Evolutionary conservation across 2,329 filamentous ascomycete species (phyloP).

Genomic region (Hypoxylon rubiginosum): DNA sequence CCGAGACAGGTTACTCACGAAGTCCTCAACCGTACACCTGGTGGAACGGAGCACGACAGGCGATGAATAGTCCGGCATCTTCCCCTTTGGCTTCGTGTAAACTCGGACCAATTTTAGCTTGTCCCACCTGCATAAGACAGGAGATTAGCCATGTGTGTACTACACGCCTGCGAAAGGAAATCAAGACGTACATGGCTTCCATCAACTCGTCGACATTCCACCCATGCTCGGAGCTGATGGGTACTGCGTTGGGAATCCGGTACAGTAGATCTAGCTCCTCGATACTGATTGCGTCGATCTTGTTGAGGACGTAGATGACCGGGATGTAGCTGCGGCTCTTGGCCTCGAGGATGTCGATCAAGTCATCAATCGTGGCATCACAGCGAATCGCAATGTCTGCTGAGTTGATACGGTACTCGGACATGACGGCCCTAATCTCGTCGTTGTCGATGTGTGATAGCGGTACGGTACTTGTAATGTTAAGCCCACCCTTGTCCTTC

Average conservation of each 20-base stretch:
- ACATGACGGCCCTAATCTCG: conserved; percentile 98
- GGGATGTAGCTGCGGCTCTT: conserved; percentile 97
- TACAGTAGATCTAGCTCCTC: conserved; percentile 97
- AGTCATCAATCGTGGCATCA: conserved; percentile 95
- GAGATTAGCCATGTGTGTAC: conserved; percentile 43
- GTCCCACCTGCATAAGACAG: conserved; percentile 75
- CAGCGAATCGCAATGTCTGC: conserved; percentile 98
- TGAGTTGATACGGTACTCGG: conserved; percentile 95
- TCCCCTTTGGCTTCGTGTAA: conserved; percentile 98
- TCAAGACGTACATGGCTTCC: conserved; percentile 80
- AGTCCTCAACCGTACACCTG: conserved; percentile 94
- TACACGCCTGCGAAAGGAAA: conserved; percentile 21
- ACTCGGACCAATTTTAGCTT: conserved; percentile 91
- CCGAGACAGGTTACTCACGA: conserved; percentile 73
- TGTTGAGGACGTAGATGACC: conserved; percentile 99
- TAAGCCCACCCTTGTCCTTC: conserved; percentile 98
- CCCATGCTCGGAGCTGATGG: conserved; percentile 96
- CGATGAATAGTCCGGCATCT: conserved; percentile 88
- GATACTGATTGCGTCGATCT: conserved; percentile 98
- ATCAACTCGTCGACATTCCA: conserved; percentile 98
- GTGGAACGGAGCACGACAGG: conserved; percentile 89
- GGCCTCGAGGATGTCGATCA: conserved; percentile 96
- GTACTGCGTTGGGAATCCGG: conserved; percentile 95
- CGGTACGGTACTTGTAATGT: conserved; percentile 94
- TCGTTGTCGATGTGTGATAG: conserved; percentile 93